Conservation (phyloP, 2,329 filamentous ascomycete genomes). For the Alternaria burnsii region DNA sequence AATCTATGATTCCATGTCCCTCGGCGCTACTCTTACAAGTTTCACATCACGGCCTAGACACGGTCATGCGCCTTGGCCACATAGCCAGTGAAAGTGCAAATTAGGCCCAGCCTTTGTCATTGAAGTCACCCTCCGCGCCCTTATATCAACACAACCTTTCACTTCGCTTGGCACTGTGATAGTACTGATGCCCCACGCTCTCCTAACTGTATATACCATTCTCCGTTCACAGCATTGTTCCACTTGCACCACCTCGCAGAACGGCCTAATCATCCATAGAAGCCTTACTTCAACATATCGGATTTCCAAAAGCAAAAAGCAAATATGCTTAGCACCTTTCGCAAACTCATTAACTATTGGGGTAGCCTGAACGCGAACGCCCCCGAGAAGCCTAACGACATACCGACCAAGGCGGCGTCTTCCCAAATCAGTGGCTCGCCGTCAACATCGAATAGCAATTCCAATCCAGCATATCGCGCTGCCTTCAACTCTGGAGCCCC, state of each 20-base stretch:
- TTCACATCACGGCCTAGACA: background rate
- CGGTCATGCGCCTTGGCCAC: background rate
- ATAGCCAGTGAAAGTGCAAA: background rate
- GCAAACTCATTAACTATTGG: background rate
- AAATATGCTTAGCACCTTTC: slow-evolving; percentile 1
- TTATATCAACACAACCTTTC: background rate
- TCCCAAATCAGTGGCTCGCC: background rate
- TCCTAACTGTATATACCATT: background rate
- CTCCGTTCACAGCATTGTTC: background rate
- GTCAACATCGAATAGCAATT: background rate
- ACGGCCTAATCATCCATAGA: background rate
- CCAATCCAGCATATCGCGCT: background rate
- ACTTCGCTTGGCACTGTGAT: background rate
- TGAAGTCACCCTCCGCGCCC: background rate
- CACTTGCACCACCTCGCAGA: background rate
- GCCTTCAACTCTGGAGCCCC: background rate
- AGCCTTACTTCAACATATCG: background rate
- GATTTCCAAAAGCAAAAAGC: background rate
- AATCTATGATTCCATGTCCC: background rate
- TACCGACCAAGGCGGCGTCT: background rate
- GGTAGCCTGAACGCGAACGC: background rate
- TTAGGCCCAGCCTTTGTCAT: background rate
- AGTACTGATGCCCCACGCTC: background rate
- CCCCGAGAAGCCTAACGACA: background rate
- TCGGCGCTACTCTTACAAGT: background rate